These are phyloP conservation scores for Talaromyces rugulosus DNA, from an alignment of 2,329 filamentous ascomycete genomes.

Conservation along the genomic window DNA sequence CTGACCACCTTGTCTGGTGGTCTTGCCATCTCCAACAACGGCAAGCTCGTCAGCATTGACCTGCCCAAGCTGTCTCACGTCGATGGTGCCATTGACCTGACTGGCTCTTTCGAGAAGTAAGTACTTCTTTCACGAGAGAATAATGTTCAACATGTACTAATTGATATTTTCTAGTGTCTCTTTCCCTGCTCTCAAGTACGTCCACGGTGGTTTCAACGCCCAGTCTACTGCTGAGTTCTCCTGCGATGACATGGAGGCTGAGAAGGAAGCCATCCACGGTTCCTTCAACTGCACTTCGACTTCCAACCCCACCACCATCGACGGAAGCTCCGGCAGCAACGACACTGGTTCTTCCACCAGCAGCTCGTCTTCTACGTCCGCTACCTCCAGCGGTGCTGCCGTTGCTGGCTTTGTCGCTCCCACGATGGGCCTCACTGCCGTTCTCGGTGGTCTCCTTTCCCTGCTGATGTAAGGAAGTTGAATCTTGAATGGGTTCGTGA, in stretches of 20 bases:
- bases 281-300: conserved; percentile 41
- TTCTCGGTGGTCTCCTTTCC: conserved; percentile 43
- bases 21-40: conserved; percentile 88
- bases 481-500: conserved; percentile 25
- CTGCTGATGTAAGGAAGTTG: conserved; percentile 39
- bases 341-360: background rate
- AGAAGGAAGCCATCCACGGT: conserved; percentile 40
- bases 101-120: conserved; percentile 79
- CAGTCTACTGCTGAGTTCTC: conserved; percentile 61
- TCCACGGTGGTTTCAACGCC: conserved; percentile 68
- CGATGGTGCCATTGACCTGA: conserved; percentile 76
- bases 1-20: conserved; percentile 70
- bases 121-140: conserved; percentile 26
- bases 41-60: conserved; percentile 61
- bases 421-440: conserved; percentile 39
- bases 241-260: conserved; percentile 52
- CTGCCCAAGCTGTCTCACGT: conserved; percentile 67
- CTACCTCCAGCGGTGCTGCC: conserved; percentile 35
- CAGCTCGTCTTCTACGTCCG: conserved; percentile 20
- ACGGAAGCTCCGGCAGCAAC: conserved; percentile 19
- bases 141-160: background rate
- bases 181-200: conserved; percentile 63
- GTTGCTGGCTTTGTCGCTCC: conserved; percentile 31
- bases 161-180: conserved; percentile 53
- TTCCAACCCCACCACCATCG: conserved; percentile 32